Evolutionary conservation across 345 rosid genomes (phyloP).

Genomic region (Orychophragmus violaceus): DNA sequence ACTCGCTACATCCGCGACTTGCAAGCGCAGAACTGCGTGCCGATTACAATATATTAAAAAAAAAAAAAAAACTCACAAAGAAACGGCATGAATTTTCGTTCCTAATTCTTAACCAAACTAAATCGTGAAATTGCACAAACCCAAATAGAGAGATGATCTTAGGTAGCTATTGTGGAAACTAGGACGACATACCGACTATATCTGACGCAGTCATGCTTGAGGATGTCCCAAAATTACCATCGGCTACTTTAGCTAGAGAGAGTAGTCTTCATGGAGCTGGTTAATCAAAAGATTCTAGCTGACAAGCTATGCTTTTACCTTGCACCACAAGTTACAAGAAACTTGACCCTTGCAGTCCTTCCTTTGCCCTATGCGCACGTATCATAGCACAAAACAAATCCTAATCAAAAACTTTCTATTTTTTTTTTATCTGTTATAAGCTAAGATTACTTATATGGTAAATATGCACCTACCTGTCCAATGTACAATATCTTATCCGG

Average conservation of each 20-base stretch:
- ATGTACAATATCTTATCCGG: conserved; percentile 73
- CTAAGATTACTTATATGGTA: too few species aligned
- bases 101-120: conserved; percentile 3
- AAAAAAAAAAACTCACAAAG: too few species aligned
- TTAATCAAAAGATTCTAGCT: conserved; percentile 82
- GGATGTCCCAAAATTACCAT: conserved; percentile 81
- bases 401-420: background rate
- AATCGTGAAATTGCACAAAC: too few species aligned
- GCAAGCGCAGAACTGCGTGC: too few species aligned
- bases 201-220: conserved; percentile 30
- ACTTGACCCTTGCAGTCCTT: conserved; percentile 60
- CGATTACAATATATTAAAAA: too few species aligned
- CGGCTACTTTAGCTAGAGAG: conserved; percentile 62
- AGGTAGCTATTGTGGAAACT: background rate
- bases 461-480: conserved; percentile 96
- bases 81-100: too few species aligned
- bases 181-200: conserved; percentile 33
- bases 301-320: conserved; percentile 93
- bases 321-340: conserved; percentile 71
- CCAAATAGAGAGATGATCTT: too few species aligned
- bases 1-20: too few species aligned
- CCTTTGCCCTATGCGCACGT: conserved; percentile 58
- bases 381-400: conserved; percentile 28
- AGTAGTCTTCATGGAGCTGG: conserved; percentile 66
- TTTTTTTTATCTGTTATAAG: too few species aligned